Percentiles rank a stretch among this genome's conserved stretches.
Evolutionary conservation across 768 basidiomycete genomes (phyloP).

Genomic region (Agaricus bisporus): DNA sequence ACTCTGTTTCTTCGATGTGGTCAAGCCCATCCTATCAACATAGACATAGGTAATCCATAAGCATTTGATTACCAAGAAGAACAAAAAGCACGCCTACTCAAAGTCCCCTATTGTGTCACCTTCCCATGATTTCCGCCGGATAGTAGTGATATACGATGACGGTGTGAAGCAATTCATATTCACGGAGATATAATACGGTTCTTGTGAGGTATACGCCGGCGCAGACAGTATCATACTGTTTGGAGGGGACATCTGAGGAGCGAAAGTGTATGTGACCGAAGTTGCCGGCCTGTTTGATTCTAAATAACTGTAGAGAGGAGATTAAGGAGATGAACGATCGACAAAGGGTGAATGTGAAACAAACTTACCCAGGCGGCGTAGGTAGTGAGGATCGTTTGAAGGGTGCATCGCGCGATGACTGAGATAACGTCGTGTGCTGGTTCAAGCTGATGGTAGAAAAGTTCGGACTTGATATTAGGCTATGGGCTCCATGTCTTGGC

Average conservation of each 20-base stretch:
- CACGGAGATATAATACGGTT: slow-evolving; percentile 39
- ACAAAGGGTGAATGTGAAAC: background rate
- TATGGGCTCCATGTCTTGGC: background rate
- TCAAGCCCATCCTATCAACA: slow-evolving; percentile 7
- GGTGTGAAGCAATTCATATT: slow-evolving; percentile 46
- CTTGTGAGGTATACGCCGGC: slow-evolving; percentile 21
- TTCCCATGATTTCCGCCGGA: slow-evolving; percentile 32
- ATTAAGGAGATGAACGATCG: background rate
- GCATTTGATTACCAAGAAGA: no score
- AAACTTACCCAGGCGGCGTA: slow-evolving; percentile 23
- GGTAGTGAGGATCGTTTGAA: slow-evolving; percentile 10
- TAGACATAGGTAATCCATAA: background rate
- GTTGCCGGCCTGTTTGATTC: slow-evolving; percentile 21
- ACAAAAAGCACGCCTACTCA: slow-evolving; percentile 25
- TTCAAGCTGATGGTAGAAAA: slow-evolving; percentile 15
- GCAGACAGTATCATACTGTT: slow-evolving; percentile 34
- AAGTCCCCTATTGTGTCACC: slow-evolving; percentile 44
- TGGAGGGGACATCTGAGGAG: slow-evolving; percentile 25
- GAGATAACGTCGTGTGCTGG: slow-evolving; percentile 18
- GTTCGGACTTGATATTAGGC: background rate
- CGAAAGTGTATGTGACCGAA: slow-evolving; percentile 33
- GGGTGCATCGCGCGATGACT: slow-evolving; percentile 20
- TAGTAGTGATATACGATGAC: slow-evolving; percentile 38
- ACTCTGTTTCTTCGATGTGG: slow-evolving; percentile 5
- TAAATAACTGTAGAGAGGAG: slow-evolving; percentile 17